Base-by-base conservation (phyloP, 192 early-diverging fungal genomes). In the Ambispora gerdemannii region DNA sequence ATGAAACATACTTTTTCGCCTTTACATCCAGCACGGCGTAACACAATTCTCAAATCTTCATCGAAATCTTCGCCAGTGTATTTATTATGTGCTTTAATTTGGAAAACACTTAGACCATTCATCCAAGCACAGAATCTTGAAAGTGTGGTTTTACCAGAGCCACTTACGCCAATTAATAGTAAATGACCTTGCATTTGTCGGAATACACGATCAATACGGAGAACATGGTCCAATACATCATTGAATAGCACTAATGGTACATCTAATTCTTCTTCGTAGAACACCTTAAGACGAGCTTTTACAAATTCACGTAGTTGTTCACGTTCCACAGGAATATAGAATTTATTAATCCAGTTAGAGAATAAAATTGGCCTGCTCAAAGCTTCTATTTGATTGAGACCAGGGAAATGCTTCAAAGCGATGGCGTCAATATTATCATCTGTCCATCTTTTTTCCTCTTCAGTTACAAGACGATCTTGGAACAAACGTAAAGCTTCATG, bases 81-180 rank as follows among this genome's bases (percentile, higher is more conserved):
- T 75, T 96, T 92, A 79, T 92, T 93, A 77, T 99, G 95, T n/a
- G 92, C 96, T 79, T 96, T 94, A 80, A 98, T 91, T 77, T 99
- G 97, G 85, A 94, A 92, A 30, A 98, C 91, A 53, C 86, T 83
- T 30, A 98, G 78, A 32, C 97, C 97, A 76, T 99, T 99, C 94
- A 99, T 93, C 98, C 98, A 99, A 0, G 96, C 96, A n/a, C 96
- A 97, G 72, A 99, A 99, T 4, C 98, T 88, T 8, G 98, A 92
- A 65, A 99, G 75, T 3, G 97, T 98, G 0, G 98, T 98, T 83
- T 99, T 99, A 73, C 98, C 98, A 38, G 88, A 84, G 51, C 98
- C 98, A 82, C 92, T 94, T 4, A 97, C 93, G 73, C 98, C 98
- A 72, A 99, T 99, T 50, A 99, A 80, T 73, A 99, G 83, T 76